Conservation (phyloP, 73 alveolate genomes). For the Uronychia setigera region DNA sequence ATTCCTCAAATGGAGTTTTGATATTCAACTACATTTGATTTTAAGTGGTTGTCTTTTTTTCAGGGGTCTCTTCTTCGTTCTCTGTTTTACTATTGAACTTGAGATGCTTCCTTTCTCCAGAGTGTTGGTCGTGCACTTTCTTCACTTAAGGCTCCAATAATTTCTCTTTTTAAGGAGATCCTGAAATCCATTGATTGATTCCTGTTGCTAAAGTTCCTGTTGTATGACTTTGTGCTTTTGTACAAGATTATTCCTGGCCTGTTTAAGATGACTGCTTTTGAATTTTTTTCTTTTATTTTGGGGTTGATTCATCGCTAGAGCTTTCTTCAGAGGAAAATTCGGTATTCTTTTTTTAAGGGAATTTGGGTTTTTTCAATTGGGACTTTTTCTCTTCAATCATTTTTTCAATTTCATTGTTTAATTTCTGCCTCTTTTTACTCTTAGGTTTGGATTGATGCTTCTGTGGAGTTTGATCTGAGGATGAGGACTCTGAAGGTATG, state of each 20-base stretch:
- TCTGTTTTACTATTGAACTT: not conserved
- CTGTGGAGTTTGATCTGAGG: not conserved
- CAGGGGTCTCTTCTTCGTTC: not conserved
- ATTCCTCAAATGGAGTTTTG: not conserved
- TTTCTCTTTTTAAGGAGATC: too few species aligned
- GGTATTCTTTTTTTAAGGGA: too few species aligned
- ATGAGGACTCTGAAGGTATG: constrained; percentile 1
- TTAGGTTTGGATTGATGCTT: not conserved
- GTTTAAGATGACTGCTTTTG: not conserved
- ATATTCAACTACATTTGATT: not conserved
- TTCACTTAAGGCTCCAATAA: too few species aligned
- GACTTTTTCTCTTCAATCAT: too few species aligned
- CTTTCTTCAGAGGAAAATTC: not conserved
- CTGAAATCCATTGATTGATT: too few species aligned
- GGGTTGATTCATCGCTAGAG: not conserved
- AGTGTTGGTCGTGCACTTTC: too few species aligned
- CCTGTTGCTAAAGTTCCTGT: too few species aligned
- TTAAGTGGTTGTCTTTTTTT: too few species aligned
- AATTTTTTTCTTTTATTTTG: not conserved
- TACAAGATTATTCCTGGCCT: too few species aligned
- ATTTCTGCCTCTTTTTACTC: not conserved
- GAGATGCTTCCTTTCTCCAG: not conserved
- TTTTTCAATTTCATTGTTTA: too few species aligned
- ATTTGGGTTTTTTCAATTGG: too few species aligned
- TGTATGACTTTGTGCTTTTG: not conserved